phyloP scores from a whole-genome alignment of 106 monocot species.

The Narthecium ossifragum region DNA sequence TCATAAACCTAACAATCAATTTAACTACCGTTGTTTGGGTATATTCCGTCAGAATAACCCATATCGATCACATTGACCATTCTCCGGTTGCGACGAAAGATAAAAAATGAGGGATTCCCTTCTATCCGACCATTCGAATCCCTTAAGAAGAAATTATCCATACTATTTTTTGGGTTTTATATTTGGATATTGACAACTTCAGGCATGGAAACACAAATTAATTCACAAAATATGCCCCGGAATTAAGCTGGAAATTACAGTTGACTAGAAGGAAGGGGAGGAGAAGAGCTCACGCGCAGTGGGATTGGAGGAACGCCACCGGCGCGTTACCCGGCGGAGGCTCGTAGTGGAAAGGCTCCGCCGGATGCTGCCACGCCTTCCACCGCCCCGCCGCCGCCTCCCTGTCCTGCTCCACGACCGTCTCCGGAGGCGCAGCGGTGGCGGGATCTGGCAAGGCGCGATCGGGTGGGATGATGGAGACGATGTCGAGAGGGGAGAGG shows the following conservation, averaged over 20 bases:
- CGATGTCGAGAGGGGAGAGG: conserved; percentile 35
- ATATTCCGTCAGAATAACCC: no score
- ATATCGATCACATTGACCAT: no score
- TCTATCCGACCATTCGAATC: not conserved
- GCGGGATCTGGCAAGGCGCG: not conserved
- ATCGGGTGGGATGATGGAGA: not conserved
- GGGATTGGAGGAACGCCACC: conserved; percentile 11
- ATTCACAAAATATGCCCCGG: not conserved
- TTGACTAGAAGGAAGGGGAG: not conserved
- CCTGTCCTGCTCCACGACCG: not conserved
- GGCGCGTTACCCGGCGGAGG: conserved; percentile 16
- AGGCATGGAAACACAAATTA: not conserved
- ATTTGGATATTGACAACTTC: not conserved
- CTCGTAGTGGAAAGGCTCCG: conserved; percentile 37
- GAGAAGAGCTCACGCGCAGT: not conserved
- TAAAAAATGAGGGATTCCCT: not conserved
- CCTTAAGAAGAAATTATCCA: not conserved
- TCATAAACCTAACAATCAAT: no score
- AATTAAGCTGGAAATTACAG: no score
- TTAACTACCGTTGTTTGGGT: no score
- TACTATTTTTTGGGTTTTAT: not conserved
- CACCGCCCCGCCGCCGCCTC: not conserved
- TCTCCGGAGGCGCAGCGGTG: not conserved
- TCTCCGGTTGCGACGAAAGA: no score
- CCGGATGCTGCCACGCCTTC: conserved; percentile 30